Evolutionary conservation across 306 rosid genomes (phyloP), one percentile per base, ranked within the genome.

Genomic region (Corylus avellana): DNA sequence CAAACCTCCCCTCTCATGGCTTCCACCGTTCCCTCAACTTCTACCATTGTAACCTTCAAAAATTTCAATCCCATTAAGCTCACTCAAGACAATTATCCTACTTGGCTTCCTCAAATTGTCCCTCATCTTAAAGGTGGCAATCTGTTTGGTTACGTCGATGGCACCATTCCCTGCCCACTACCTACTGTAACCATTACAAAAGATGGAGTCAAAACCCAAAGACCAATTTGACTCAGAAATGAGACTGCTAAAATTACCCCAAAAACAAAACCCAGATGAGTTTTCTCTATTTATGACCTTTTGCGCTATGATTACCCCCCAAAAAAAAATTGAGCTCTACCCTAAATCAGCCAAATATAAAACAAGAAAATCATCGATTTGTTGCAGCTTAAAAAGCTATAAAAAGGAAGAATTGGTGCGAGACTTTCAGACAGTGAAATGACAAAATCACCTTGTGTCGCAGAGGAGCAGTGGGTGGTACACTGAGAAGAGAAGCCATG

Each of bases 401-500:
- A 8, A 70, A 69, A 7, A 79, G 8, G 9, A 70, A 56, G 54
- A 17, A 4, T 14, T 17, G 47, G 25, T 62, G 75, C 18, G 76
- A 61, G 70, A 56, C 75, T 72, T 53, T 39, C 20, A 56, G 42
- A 75, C 9, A 67, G 42, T 12, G n/a, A 59, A 63, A 57, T 35
- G 37, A 79, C 4, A 46, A 47, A 57, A 53, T 66, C 70, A 90
- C 98, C 97, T 83, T 87, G 80, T 72, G 86, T 16, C 88, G 90
- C 13, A 87, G 81, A 75, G 88, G 62, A 72, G 78, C 12, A 61
- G 87, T 64, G 59, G 83, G 75, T 53, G 90, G 77, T 46, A 85
- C 77, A 75, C 76, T 81, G 82, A 90, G 88, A 83, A 91, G 86
- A 53, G 90, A 88, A 53, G 94, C 91, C 98, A 93, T 93, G 80